Conservation (phyloP, 2,329 filamentous ascomycete genomes). For the Cryoendolithus antarcticus region DNA sequence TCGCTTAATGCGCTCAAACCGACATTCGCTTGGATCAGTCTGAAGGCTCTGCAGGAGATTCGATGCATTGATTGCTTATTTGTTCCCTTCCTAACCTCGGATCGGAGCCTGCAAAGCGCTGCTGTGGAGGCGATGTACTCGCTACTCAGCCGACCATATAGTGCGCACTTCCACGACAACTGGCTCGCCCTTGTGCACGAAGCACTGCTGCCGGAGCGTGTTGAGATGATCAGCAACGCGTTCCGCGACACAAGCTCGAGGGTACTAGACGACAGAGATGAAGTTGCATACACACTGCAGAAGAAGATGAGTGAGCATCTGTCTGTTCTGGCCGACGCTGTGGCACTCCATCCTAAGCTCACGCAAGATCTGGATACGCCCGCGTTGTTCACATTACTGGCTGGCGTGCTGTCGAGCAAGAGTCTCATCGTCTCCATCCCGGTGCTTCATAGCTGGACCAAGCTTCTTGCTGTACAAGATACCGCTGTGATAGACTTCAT, state of each 20-base stretch:
- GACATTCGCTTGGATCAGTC: slow-evolving; percentile 75
- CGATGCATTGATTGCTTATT: slow-evolving; percentile 59
- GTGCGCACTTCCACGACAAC: slow-evolving; percentile 58
- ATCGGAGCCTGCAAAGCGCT: slow-evolving; percentile 63
- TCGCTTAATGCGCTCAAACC: slow-evolving; percentile 66
- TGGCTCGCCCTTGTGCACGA: slow-evolving; percentile 19
- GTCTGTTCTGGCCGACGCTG: slow-evolving; percentile 70
- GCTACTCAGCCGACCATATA: slow-evolving; percentile 28
- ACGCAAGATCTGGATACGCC: slow-evolving; percentile 58
- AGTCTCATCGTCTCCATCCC: slow-evolving; percentile 92
- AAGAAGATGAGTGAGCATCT: slow-evolving; percentile 94
- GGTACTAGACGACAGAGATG: slow-evolving; percentile 53
- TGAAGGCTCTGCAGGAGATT: slow-evolving; percentile 63
- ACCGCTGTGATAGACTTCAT: slow-evolving; percentile 53
- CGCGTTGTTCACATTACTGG: slow-evolving; percentile 66
- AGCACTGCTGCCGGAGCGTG: slow-evolving; percentile 17
- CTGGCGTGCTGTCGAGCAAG: slow-evolving; percentile 66
- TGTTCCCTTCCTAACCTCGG: slow-evolving; percentile 55
- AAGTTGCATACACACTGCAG: slow-evolving; percentile 82
- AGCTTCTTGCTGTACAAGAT: slow-evolving; percentile 59
- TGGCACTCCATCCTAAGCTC: slow-evolving; percentile 59
- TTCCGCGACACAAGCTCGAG: slow-evolving; percentile 15
- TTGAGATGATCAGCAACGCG: slow-evolving; percentile 18
- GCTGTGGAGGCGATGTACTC: slow-evolving; percentile 24
- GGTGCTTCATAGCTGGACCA: slow-evolving; percentile 79